Percentiles rank a stretch among this genome's conserved stretches.
phyloP scores from a whole-genome alignment of 345 rosid genomes.

The Pugionium dolabratum region DNA sequence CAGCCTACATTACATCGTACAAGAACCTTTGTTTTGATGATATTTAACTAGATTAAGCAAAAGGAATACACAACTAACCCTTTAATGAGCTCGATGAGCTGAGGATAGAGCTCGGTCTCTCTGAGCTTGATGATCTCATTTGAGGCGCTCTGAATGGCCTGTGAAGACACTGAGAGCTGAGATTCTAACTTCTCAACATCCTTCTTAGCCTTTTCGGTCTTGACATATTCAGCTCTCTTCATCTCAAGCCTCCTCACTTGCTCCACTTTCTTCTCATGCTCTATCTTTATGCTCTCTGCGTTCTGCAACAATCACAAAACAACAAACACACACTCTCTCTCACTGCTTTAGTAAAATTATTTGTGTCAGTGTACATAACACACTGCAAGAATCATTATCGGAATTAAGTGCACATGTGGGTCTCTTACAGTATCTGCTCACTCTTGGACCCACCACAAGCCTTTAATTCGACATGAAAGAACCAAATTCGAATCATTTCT shows the following conservation, averaged over 20 bases:
- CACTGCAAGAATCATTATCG: slow-evolving; percentile 3
- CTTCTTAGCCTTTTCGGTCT: slow-evolving; percentile 77
- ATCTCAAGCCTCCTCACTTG: slow-evolving; percentile 79
- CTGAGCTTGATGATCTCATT: slow-evolving; percentile 80
- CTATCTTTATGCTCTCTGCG: slow-evolving; percentile 66
- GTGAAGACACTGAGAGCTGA: slow-evolving; percentile 76
- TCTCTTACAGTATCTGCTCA: slow-evolving; percentile 37
- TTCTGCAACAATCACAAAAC: slow-evolving; percentile 46
- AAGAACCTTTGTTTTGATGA: slow-evolving; percentile 3
- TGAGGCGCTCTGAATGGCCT: slow-evolving; percentile 79
- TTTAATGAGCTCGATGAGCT: slow-evolving; percentile 81
- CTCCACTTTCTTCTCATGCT: slow-evolving; percentile 80
- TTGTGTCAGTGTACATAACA: slow-evolving; percentile 31
- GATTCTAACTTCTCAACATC: slow-evolving; percentile 88
- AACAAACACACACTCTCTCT: slow-evolving; percentile 25
- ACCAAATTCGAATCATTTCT: slow-evolving; percentile 13
- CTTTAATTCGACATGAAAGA: slow-evolving; percentile 25
- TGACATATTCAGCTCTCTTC: slow-evolving; percentile 80
- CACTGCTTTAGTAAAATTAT: slow-evolving; percentile 24
- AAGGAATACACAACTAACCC: slow-evolving; percentile 54
- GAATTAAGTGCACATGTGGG: slow-evolving; percentile 39
- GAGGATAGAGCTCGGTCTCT: slow-evolving; percentile 83
- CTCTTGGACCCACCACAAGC: slow-evolving; percentile 40
- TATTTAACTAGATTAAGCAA: slow-evolving; percentile 1
- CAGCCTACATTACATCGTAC: slow-evolving; percentile 45